Conservation (phyloP, 768 basidiomycete genomes). For the Mycena leptocephala region DNA sequence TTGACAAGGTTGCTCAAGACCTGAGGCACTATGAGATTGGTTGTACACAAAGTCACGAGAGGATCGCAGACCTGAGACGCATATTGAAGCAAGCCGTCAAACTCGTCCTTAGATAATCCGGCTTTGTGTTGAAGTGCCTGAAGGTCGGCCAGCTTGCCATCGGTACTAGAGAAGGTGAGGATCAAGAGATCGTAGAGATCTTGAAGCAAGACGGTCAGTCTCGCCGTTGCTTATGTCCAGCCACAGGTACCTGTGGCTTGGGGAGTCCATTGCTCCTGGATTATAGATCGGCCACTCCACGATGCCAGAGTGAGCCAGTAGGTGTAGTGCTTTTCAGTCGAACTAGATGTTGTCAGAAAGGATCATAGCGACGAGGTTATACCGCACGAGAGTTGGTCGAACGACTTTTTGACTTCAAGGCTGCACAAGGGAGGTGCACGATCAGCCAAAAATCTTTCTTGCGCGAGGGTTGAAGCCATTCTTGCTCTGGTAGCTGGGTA, state of each 20-base stretch:
- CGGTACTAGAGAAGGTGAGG: constrained; percentile 71
- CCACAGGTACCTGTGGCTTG: constrained; percentile 59
- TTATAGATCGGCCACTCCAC: constrained; percentile 90
- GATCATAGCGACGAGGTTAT: constrained; percentile 7
- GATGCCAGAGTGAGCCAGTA: constrained; percentile 81
- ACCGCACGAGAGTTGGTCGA: constrained; percentile 75
- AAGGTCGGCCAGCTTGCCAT: constrained; percentile 73
- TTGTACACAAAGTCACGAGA: neutral
- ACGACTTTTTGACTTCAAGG: constrained; percentile 78
- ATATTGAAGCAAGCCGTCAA: constrained; percentile 82
- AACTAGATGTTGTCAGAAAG: constrained; percentile 53
- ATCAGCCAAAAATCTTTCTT: constrained; percentile 84
- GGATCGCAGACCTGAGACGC: constrained; percentile 71
- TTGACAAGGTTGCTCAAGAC: constrained; percentile 79
- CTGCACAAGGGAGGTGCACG: constrained; percentile 82
- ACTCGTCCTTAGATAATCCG: constrained; percentile 71
- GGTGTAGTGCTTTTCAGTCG: constrained; percentile 85
- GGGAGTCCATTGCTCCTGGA: constrained; percentile 88
- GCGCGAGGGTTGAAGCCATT: constrained; percentile 45
- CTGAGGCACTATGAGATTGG: constrained; percentile 44
- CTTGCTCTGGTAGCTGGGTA: neutral
- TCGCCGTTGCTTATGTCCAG: neutral
- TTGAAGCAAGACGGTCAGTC: constrained; percentile 49
- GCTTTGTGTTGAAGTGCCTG: constrained; percentile 67
- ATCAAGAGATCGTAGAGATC: constrained; percentile 83